Conservation (phyloP, 352 stramenopile species). For the Phytophthora meadii region DNA sequence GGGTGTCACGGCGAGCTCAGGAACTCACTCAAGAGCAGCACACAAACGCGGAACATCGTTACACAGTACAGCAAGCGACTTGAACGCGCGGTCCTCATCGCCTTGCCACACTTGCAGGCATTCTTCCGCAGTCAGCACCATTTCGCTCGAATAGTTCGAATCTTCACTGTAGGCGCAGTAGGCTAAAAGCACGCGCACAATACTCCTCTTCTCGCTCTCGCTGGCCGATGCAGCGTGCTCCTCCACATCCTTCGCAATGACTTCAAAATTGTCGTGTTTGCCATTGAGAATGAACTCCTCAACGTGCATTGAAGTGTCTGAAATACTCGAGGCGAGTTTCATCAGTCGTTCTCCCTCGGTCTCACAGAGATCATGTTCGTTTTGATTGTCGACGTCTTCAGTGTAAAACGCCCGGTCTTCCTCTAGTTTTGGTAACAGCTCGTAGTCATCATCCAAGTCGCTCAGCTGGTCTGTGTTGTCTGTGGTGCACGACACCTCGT, state of each 20-base stretch:
- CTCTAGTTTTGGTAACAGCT: constrained; percentile 36
- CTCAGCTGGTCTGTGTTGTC: constrained; percentile 48
- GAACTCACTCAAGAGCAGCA: constrained; percentile 38
- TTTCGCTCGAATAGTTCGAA: constrained; percentile 61
- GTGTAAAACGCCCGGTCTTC: constrained; percentile 45
- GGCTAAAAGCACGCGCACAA: constrained; percentile 70
- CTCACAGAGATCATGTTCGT: constrained; percentile 11
- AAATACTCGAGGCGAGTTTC: constrained; percentile 43
- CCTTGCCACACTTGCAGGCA: constrained; percentile 72
- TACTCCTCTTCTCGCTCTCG: constrained; percentile 47
- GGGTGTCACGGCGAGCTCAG: neutral
- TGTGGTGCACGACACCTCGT: constrained; percentile 41
- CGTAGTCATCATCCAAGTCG: constrained; percentile 51
- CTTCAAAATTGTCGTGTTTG: constrained; percentile 56
- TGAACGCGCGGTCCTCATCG: constrained; percentile 73
- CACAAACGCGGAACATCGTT: constrained; percentile 71
- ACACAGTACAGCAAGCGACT: constrained; percentile 72
- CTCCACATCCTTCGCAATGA: constrained; percentile 61
- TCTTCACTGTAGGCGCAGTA: constrained; percentile 84
- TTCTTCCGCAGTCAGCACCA: constrained; percentile 69
- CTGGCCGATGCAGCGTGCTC: constrained; percentile 34
- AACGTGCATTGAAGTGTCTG: constrained; percentile 48
- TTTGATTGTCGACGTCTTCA: constrained; percentile 38
- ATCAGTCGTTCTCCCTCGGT: constrained; percentile 38
- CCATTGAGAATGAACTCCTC: constrained; percentile 66